A percentile compares a stretch with the other conserved stretches of the same genome.
Evolutionary conservation across 805 yeast species (phyloP).

Genomic region (Pichia paraexigua): DNA sequence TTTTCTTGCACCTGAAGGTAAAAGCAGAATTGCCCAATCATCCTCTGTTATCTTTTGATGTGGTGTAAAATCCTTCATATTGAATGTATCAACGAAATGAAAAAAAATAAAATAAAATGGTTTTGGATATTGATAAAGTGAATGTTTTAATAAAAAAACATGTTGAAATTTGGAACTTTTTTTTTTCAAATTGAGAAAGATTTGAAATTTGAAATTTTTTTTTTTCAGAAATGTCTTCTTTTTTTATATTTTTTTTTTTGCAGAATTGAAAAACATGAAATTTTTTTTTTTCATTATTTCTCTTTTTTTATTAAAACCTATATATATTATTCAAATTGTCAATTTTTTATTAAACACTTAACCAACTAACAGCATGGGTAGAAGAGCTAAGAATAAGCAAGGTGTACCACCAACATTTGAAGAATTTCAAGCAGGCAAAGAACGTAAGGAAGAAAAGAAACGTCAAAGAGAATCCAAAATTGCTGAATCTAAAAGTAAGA

Average conservation of each 20-base stretch:
- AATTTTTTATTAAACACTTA: background rate
- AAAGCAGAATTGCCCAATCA: conserved; percentile 54
- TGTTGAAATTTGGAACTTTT: background rate
- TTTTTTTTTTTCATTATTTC: background rate
- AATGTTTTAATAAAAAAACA: background rate
- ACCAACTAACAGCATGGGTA: conserved; percentile 59
- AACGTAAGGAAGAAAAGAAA: conserved; percentile 33
- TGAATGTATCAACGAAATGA: background rate
- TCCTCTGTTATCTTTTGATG: conserved; percentile 33
- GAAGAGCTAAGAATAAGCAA: conserved; percentile 89
- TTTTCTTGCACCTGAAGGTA: conserved; percentile 77
- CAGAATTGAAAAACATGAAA: background rate
- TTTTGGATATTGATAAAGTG: too few species aligned
- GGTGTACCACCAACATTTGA: conserved; percentile 86
- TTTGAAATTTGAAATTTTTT: background rate
- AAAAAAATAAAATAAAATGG: too few species aligned
- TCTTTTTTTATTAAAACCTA: too few species aligned
- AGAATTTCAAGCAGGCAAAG: conserved; percentile 50
- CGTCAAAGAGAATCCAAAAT: conserved; percentile 26
- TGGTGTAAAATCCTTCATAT: conserved; percentile 12
- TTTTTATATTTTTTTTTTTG: background rate
- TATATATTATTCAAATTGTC: too few species aligned
- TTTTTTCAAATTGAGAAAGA: background rate
- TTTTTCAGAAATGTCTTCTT: background rate
- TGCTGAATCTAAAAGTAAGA: conserved; percentile 13